Conservation (phyloP, 176 grass and related monocot genomes). For the Juncus effusus region DNA sequence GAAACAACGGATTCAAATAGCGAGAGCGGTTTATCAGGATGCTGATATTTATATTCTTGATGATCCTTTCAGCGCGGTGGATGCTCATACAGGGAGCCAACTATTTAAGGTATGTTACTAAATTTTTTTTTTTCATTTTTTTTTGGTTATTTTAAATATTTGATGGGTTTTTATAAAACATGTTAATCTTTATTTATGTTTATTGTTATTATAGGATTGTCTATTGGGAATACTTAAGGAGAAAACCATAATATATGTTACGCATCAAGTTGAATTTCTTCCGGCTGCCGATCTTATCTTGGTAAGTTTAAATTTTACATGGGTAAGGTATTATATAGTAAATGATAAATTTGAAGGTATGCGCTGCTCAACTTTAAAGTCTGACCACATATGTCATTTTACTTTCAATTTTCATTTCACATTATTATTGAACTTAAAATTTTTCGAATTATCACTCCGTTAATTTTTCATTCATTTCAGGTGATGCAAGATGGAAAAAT, state of each 20-base stretch:
- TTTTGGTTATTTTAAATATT: conserved; percentile 5
- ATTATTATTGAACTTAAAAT: no score
- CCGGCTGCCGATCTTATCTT: conserved; percentile 84
- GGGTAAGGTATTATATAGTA: background rate
- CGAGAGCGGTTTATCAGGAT: conserved; percentile 75
- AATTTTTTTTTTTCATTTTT: conserved; percentile 19
- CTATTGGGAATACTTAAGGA: conserved; percentile 82
- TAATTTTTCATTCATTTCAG: conserved; percentile 21
- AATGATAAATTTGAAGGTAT: no score
- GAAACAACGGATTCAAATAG: conserved; percentile 95
- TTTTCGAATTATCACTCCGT: no score
- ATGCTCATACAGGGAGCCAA: conserved; percentile 88
- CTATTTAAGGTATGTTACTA: conserved; percentile 72
- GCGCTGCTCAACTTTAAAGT: no score
- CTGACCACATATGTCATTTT: no score
- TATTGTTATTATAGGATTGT: conserved; percentile 59
- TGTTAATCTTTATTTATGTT: conserved; percentile 5
- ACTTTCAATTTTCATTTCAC: no score
- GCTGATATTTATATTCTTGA: conserved; percentile 94
- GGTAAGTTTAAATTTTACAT: conserved; percentile 37
- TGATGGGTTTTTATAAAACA: conserved; percentile 1
- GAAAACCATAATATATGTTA: conserved; percentile 91
- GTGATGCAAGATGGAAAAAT: conserved; percentile 90
- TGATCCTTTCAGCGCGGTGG: conserved; percentile 96
- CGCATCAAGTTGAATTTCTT: conserved; percentile 99